These are phyloP conservation scores for Irpex sp. DNA, from an alignment of 1,284 basidiomycete species.

Conservation along the genomic window DNA sequence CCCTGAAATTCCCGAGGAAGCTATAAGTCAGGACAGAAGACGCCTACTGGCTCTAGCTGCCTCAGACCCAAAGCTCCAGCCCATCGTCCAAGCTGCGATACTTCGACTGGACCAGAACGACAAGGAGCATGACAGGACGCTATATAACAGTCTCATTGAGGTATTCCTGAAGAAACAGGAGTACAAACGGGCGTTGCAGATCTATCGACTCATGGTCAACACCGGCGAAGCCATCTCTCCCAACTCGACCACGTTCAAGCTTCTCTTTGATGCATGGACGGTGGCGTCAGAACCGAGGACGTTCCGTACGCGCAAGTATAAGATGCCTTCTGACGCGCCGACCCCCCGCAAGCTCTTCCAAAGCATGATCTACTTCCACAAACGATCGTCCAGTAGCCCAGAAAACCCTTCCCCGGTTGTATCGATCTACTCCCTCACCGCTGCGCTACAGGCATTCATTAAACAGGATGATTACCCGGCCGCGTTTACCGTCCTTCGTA, in stretches of 20 bases:
- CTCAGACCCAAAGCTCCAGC: constrained; percentile 23
- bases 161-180: constrained; percentile 29
- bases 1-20: constrained; percentile 24
- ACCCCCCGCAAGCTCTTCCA: constrained; percentile 39
- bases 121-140: constrained; percentile 30
- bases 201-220: constrained; percentile 37
- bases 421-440: constrained; percentile 32
- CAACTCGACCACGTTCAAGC: constrained; percentile 39
- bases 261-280: constrained; percentile 36
- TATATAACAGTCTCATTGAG: constrained; percentile 45
- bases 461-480: constrained; percentile 38
- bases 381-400: constrained; percentile 16
- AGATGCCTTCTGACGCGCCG: constrained; percentile 21
- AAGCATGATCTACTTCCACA: constrained; percentile 38
- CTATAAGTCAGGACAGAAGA: constrained; percentile 14
- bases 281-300: constrained; percentile 22
- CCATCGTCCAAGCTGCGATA: constrained; percentile 32
- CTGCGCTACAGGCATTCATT: constrained; percentile 41
- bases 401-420: constrained; percentile 23
- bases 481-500: constrained; percentile 34
- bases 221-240: constrained; percentile 28
- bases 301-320: constrained; percentile 8
- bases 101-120: constrained; percentile 33
- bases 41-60: constrained; percentile 20
- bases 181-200: constrained; percentile 33